Conservation (phyloP, 345 rosid genomes). For the Acer campestre region DNA sequence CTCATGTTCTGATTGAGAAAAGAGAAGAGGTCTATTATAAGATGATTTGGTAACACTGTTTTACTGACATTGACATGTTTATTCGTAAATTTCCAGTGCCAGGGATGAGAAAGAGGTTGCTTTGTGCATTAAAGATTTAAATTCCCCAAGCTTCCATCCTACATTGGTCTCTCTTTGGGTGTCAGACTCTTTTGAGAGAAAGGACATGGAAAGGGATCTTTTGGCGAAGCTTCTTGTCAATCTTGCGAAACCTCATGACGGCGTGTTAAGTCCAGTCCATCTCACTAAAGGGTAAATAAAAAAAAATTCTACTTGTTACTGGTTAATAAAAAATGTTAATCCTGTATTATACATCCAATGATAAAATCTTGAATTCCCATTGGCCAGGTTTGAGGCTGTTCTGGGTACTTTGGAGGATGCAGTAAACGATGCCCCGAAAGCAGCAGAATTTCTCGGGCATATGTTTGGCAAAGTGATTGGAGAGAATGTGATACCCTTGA, state of each 20-base stretch:
- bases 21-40: not conserved
- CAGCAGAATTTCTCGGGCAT: slow-evolving; percentile 77
- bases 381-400: slow-evolving; percentile 69
- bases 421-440: slow-evolving; percentile 91
- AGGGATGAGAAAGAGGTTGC: slow-evolving; percentile 88
- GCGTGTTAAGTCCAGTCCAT: slow-evolving; percentile 46
- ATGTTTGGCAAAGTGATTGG: slow-evolving; percentile 59
- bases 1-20: not conserved
- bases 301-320: not conserved
- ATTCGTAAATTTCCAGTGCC: slow-evolving; percentile 50
- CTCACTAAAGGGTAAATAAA: slow-evolving; percentile 78
- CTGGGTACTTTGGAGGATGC: slow-evolving; percentile 80
- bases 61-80: not conserved
- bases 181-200: slow-evolving; percentile 92
- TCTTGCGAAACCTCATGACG: slow-evolving; percentile 57
- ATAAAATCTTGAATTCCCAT: not conserved
- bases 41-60: not conserved
- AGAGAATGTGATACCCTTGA: slow-evolving; percentile 52
- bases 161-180: slow-evolving; percentile 92
- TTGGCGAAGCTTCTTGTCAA: slow-evolving; percentile 78
- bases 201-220: slow-evolving; percentile 82
- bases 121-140: slow-evolving; percentile 81
- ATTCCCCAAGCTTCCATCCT: slow-evolving; percentile 77
- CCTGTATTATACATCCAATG: not conserved
- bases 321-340: not conserved